A percentile compares a stretch with the other conserved stretches of the same genome.
phyloP scores from a whole-genome alignment of 352 stramenopile genomes.

The Pythium aristosporum region DNA sequence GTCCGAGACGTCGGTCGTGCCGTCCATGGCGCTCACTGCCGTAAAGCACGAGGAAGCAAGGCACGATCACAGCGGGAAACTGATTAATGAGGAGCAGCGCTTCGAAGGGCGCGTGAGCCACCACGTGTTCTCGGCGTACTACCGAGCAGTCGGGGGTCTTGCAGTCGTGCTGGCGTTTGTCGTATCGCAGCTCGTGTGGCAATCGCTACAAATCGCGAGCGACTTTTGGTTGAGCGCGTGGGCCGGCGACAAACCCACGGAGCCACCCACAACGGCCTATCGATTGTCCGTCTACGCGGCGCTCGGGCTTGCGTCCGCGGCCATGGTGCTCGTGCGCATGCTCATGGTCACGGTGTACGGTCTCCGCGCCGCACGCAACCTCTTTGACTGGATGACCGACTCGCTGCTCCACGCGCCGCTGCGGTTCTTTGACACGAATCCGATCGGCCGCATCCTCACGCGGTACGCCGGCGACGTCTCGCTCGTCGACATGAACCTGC shows the following conservation, averaged over 20 bases:
- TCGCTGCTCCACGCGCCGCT: constrained; percentile 85
- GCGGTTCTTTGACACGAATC: constrained; percentile 91
- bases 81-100: background rate
- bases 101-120: constrained; percentile 31
- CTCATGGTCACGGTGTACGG: constrained; percentile 20
- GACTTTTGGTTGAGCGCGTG: constrained; percentile 92
- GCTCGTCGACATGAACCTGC: constrained; percentile 73
- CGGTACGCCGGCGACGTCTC: constrained; percentile 88
- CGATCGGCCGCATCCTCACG: constrained; percentile 86
- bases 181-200: constrained; percentile 66
- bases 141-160: constrained; percentile 42
- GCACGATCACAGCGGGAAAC: too few relatives aligned
- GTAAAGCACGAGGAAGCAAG: too few relatives aligned
- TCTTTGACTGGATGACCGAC: constrained; percentile 88
- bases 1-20: too few relatives aligned
- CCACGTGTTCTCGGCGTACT: constrained; percentile 38
- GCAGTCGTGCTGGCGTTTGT: constrained; percentile 36
- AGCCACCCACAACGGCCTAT: background rate
- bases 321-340: constrained; percentile 24
- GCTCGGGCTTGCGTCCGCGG: constrained; percentile 12
- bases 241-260: constrained; percentile 31
- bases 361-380: constrained; percentile 29
- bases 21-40: too few relatives aligned
- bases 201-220: constrained; percentile 74
- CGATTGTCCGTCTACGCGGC: constrained; percentile 12